Percentiles rank a stretch among this genome's conserved stretches.
Evolutionary conservation across 768 basidiomycete genomes (phyloP).

Genomic region (Suillus discolor): DNA sequence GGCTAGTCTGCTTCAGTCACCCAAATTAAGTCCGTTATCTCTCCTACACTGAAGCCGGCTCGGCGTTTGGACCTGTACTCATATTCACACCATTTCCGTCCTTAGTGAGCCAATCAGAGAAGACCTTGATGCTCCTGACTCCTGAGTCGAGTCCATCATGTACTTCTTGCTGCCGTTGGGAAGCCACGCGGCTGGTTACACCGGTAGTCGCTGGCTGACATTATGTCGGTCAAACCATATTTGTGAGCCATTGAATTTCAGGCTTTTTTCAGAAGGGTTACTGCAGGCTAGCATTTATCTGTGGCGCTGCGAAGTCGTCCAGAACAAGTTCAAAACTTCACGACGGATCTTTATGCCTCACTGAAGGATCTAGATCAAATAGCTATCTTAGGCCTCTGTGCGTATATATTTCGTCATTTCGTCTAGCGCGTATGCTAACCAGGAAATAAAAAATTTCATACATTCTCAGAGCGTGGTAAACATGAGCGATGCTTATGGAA

Average conservation of each 20-base stretch:
- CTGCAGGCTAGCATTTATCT: neutral
- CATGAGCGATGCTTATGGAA: slow-evolving; percentile 48
- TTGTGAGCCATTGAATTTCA: slow-evolving; percentile 60
- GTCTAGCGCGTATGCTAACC: neutral
- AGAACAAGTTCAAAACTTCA: slow-evolving; percentile 12
- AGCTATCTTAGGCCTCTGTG: slow-evolving; percentile 59
- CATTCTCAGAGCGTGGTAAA: slow-evolving; percentile 49
- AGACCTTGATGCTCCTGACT: slow-evolving; percentile 25
- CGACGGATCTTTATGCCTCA: slow-evolving; percentile 34
- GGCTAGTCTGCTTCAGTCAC: slow-evolving; percentile 30
- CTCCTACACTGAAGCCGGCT: slow-evolving; percentile 58
- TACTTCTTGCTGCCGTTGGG: slow-evolving; percentile 38
- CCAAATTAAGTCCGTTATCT: slow-evolving; percentile 45
- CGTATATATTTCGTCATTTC: slow-evolving; percentile 23
- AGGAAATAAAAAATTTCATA: slow-evolving; percentile 45
- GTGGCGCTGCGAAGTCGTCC: neutral
- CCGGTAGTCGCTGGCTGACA: slow-evolving; percentile 48
- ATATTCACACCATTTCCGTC: slow-evolving; percentile 51
- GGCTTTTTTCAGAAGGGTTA: slow-evolving; percentile 26
- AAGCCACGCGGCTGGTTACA: slow-evolving; percentile 35
- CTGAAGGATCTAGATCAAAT: slow-evolving; percentile 35
- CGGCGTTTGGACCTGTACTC: slow-evolving; percentile 66
- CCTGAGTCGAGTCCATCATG: neutral
- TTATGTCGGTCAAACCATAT: slow-evolving; percentile 48
- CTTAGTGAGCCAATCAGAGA: slow-evolving; percentile 36